These are phyloP conservation scores for Pistacia integerrima DNA, from an alignment of 345 rosid species.

Conservation along the genomic window DNA sequence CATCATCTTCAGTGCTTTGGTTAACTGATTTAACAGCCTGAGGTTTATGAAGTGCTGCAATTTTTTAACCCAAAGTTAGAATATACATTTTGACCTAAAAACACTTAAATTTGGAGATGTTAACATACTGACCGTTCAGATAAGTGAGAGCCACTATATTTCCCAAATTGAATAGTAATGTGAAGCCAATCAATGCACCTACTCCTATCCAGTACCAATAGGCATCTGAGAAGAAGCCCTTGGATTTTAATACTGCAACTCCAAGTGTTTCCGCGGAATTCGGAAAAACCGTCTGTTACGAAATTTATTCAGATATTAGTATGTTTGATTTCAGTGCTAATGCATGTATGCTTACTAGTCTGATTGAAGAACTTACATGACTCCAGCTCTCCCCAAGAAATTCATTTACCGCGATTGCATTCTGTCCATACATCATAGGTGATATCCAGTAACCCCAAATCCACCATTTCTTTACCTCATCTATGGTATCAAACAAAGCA, in stretches of 20 bases:
- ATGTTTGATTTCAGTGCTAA: not conserved
- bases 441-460: conserved; percentile 85
- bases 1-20: not conserved
- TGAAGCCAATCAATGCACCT: conserved; percentile 52
- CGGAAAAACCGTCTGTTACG: conserved; percentile 19
- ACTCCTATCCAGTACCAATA: conserved; percentile 81
- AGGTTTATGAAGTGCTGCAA: conserved; percentile 35
- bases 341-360: not conserved
- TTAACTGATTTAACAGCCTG: conserved; percentile 22
- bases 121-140: conserved; percentile 45
- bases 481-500: conserved; percentile 34
- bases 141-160: conserved; percentile 53
- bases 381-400: conserved; percentile 72
- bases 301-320: not conserved
- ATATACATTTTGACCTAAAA: not conserved
- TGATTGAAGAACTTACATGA: conserved; percentile 39
- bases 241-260: conserved; percentile 39
- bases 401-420: conserved; percentile 64
- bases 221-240: conserved; percentile 44
- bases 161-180: conserved; percentile 47
- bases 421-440: conserved; percentile 81
- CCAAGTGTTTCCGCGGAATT: conserved; percentile 41
- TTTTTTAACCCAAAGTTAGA: not conserved
- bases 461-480: conserved; percentile 84
- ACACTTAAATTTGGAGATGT: not conserved